Conservation (phyloP, 2,329 filamentous ascomycete genomes). For the Hyphodiscus sp. region DNA sequence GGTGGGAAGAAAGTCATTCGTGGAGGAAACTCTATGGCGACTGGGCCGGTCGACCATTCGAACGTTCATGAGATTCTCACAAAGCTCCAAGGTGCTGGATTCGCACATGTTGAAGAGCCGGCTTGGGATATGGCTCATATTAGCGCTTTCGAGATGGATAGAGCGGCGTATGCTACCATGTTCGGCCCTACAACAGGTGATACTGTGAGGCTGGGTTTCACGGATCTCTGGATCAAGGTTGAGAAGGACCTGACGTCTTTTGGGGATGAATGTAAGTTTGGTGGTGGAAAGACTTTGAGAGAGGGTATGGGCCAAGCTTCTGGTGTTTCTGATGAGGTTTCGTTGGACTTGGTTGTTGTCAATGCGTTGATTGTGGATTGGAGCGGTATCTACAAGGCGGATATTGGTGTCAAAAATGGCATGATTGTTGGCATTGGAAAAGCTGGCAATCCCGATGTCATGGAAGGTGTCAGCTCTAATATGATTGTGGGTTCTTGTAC, state of each 20-base stretch:
- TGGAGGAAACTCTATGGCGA: constrained; percentile 76
- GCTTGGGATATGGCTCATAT: constrained; percentile 44
- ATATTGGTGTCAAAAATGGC: constrained; percentile 88
- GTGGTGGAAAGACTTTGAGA: constrained; percentile 85
- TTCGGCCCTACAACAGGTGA: constrained; percentile 91
- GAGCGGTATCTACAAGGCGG: constrained; percentile 91
- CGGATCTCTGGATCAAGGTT: constrained; percentile 84
- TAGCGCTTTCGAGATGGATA: constrained; percentile 63
- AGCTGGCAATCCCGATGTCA: constrained; percentile 93
- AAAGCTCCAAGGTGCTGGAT: constrained; percentile 64
- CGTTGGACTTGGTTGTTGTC: constrained; percentile 77
- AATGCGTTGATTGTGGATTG: constrained; percentile 90
- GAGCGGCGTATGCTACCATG: constrained; percentile 76
- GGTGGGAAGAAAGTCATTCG: constrained; percentile 71
- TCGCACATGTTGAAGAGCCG: constrained; percentile 69
- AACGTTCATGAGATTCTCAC: constrained; percentile 60
- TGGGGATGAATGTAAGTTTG: constrained; percentile 93
- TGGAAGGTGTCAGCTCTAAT: constrained; percentile 74
- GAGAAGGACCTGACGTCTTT: constrained; percentile 80
- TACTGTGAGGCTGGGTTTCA: constrained; percentile 71
- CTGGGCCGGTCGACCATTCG: constrained; percentile 60
- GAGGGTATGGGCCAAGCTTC: constrained; percentile 95
- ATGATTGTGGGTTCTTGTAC: constrained; percentile 85
- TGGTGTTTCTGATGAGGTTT: constrained; percentile 64
- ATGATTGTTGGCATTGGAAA: constrained; percentile 86